Evolutionary conservation across 1,284 basidiomycete genomes (phyloP).

Genomic region (Thecaphora thlaspeos): DNA sequence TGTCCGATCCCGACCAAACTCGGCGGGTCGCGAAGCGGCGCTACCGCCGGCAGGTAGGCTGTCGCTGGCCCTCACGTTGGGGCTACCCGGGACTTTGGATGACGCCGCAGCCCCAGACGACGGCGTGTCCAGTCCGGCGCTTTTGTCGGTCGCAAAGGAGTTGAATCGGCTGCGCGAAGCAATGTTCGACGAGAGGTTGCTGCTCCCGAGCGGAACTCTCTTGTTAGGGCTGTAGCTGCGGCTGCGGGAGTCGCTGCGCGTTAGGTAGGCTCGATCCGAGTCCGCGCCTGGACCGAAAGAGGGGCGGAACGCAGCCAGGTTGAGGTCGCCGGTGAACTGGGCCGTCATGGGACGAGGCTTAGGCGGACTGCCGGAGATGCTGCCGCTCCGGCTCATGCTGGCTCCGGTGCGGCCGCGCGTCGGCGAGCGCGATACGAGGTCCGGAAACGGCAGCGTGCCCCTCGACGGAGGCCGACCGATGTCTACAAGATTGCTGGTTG

Average conservation of each 20-base stretch:
- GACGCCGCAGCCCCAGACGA: background rate
- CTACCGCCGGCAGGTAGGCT: background rate
- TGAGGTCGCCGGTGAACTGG: constrained; percentile 32
- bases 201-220: background rate
- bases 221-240: constrained; percentile 38
- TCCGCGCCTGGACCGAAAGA: constrained; percentile 6
- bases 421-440: constrained; percentile 9
- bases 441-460: constrained; percentile 6
- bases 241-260: constrained; percentile 27
- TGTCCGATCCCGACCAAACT: constrained; percentile 4
- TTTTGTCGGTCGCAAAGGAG: background rate
- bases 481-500: background rate
- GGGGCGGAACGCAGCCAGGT: constrained; percentile 37
- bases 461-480: constrained; percentile 6
- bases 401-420: background rate
- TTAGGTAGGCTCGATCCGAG: constrained; percentile 1
- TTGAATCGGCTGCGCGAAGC: background rate
- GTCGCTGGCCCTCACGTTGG: background rate
- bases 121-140: no score
- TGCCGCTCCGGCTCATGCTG: constrained; percentile 14
- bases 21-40: background rate
- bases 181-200: no score
- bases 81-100: constrained; percentile 20
- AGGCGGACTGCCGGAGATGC: constrained; percentile 25
- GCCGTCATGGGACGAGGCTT: constrained; percentile 41